Conservation (phyloP, 2,329 filamentous ascomycete genomes). For the Ascochyta lentis region DNA sequence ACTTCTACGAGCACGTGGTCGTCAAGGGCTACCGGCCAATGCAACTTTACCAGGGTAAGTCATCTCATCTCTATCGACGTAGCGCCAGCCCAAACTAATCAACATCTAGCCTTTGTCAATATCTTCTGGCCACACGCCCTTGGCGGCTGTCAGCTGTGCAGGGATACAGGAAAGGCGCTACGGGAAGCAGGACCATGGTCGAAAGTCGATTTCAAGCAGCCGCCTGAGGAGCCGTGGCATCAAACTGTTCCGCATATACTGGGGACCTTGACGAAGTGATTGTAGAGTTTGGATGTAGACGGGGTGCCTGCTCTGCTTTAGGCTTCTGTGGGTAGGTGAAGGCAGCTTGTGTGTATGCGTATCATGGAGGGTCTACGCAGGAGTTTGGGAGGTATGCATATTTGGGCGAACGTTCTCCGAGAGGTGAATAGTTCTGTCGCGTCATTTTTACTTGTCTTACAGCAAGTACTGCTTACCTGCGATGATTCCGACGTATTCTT, state of each 20-base stretch:
- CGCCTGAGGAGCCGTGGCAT: constrained; percentile 23
- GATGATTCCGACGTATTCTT: no score
- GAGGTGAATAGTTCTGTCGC: no score
- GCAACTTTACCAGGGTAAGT: constrained; percentile 27
- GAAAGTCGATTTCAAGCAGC: constrained; percentile 22
- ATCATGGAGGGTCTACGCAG: no score
- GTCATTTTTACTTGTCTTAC: no score
- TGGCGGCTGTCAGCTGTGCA: constrained; percentile 26
- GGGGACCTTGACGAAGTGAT: constrained; percentile 22
- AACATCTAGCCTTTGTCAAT: constrained; percentile 15
- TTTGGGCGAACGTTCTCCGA: no score
- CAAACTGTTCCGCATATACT: constrained; percentile 22
- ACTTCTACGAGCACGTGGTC: constrained; percentile 26
- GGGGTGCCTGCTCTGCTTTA: not conserved
- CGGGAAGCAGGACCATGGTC: constrained; percentile 23
- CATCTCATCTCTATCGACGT: not conserved
- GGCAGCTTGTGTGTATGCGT: no score
- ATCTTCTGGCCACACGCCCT: constrained; percentile 24
- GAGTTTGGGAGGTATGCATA: no score
- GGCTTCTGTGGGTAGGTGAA: no score
- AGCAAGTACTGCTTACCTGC: no score
- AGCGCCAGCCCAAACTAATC: no score
- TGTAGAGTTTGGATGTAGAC: not conserved
- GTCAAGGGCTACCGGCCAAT: constrained; percentile 17
- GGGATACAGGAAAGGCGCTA: constrained; percentile 20